phyloP scores from a whole-genome alignment of 345 rosid genomes.

The Eutrema heterophyllum region DNA sequence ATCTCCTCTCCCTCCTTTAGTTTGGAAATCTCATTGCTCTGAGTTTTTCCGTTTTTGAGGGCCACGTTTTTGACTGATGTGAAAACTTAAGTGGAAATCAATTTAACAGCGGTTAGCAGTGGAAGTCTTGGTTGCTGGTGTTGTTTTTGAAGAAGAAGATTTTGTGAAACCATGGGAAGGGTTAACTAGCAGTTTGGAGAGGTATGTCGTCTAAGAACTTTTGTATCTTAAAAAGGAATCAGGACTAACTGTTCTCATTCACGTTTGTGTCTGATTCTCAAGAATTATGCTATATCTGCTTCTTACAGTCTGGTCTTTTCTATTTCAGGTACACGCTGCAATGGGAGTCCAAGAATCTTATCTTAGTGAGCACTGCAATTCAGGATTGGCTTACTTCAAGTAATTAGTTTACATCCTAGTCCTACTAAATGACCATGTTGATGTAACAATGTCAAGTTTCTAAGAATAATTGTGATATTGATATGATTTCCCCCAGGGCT shows the following conservation, averaged over 20 bases:
- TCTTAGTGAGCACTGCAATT: constrained; percentile 93
- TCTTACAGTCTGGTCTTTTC: neutral
- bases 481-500: constrained; percentile 45
- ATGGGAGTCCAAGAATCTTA: constrained; percentile 89
- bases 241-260: neutral
- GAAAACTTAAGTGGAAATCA: constrained; percentile 3
- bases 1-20: neutral
- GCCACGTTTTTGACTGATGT: neutral
- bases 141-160: constrained; percentile 68
- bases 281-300: neutral
- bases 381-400: constrained; percentile 99
- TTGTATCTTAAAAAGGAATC: neutral
- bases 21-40: neutral
- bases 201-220: constrained; percentile 39
- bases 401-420: constrained; percentile 39
- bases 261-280: neutral
- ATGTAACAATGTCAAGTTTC: neutral
- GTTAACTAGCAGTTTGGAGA: constrained; percentile 65
- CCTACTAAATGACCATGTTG: neutral
- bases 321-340: constrained; percentile 69
- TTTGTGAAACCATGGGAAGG: constrained; percentile 92
- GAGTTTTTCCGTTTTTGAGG: neutral
- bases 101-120: constrained; percentile 78
- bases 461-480: constrained; percentile 10
- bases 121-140: constrained; percentile 77